Evolutionary conservation across 768 basidiomycete species (phyloP).

Genomic region (Kwoniella botswanensis): DNA sequence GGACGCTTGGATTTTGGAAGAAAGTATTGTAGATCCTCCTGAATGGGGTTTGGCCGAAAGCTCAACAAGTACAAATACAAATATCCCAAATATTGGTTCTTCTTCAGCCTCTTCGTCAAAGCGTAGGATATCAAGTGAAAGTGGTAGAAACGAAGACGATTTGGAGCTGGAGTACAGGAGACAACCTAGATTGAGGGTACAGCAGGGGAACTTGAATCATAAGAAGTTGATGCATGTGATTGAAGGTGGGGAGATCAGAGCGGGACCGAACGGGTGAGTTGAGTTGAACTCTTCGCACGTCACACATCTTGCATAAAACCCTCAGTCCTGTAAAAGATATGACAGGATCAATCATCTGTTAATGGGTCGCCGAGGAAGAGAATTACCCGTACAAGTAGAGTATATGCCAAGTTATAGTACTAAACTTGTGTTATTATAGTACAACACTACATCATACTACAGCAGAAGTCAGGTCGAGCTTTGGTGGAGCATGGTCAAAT

Average conservation of each 20-base stretch:
- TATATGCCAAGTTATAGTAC: no score
- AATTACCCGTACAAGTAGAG: no score
- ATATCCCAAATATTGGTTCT: background rate
- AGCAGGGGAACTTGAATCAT: conserved; percentile 89
- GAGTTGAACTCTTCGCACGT: background rate
- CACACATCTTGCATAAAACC: background rate
- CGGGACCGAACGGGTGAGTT: conserved; percentile 72
- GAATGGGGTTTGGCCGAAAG: conserved; percentile 64
- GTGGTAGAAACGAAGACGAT: background rate
- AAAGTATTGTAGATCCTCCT: conserved; percentile 87
- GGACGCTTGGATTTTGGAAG: conserved; percentile 93
- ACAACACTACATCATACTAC: conserved; percentile 75
- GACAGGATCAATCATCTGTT: no score
- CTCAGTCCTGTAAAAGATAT: no score
- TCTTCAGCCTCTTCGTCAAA: background rate
- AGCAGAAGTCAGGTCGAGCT: conserved; percentile 81
- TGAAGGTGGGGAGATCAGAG: conserved; percentile 75
- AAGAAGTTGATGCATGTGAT: conserved; percentile 92
- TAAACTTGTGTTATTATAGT: conserved; percentile 8
- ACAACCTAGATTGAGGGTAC: conserved; percentile 64
- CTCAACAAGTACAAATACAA: background rate
- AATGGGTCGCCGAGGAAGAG: no score
- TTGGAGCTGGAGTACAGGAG: conserved; percentile 20
- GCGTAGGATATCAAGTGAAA: background rate
- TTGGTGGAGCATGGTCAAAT: conserved; percentile 88